A percentile compares a stretch with the other conserved stretches of the same genome.
These are phyloP conservation scores for Coemansia sp. DNA, from an alignment of 192 early-diverging fungal species.

Conservation along the genomic window DNA sequence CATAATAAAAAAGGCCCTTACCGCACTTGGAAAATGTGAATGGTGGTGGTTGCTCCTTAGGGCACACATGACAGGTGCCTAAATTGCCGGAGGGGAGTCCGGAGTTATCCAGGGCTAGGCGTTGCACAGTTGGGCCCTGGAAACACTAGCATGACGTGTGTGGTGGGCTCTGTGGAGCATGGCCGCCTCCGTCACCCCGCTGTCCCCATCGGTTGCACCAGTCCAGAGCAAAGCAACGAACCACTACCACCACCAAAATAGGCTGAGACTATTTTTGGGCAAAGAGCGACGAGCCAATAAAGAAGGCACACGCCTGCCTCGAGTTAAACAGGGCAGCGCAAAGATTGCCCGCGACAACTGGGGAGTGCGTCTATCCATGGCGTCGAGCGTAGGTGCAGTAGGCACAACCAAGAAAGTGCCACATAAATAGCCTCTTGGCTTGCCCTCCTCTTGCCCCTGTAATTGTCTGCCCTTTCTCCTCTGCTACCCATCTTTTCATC, in stretches of 20 bases:
- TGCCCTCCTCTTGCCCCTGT: not conserved
- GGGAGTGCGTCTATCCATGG: not conserved
- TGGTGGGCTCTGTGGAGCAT: not conserved
- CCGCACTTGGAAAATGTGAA: not conserved
- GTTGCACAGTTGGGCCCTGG: constrained; percentile 6
- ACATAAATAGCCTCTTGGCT: not conserved
- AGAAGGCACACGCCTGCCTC: constrained; percentile 8
- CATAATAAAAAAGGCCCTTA: not conserved
- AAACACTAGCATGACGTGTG: not conserved
- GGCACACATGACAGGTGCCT: not conserved
- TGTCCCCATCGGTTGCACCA: not conserved
- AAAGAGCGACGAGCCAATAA: constrained; percentile 3
- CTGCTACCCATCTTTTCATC: not conserved
- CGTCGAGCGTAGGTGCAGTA: no score
- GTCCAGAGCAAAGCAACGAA: not conserved
- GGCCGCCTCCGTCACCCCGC: not conserved
- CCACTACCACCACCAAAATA: constrained; percentile 2
- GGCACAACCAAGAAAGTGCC: not conserved
- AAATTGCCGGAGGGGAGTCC: not conserved
- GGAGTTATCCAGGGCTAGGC: not conserved
- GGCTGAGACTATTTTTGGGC: not conserved
- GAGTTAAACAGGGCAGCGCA: not conserved
- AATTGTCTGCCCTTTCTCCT: constrained; percentile 4
- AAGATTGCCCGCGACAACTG: not conserved
- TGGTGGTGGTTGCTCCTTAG: not conserved